Percentiles rank a stretch among this genome's conserved stretches.
Evolutionary conservation across 768 basidiomycete species (phyloP).

Genomic region (Leccinum disarticulatum): DNA sequence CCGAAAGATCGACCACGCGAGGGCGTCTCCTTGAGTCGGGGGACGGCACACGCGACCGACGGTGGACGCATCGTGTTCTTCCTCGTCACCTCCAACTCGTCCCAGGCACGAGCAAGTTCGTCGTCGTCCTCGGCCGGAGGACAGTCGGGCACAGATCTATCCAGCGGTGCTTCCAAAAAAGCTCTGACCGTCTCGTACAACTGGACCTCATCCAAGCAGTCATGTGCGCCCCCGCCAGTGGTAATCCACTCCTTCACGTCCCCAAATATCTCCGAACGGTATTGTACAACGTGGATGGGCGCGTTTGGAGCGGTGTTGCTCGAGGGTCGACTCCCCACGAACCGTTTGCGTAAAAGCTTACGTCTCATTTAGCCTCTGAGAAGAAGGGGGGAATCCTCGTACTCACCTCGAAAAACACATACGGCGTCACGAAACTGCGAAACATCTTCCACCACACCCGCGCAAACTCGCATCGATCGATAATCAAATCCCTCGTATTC

Average conservation of each 20-base stretch:
- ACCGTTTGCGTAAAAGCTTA: conserved; percentile 77
- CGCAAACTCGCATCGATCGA: conserved; percentile 74
- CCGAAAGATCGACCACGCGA: conserved; percentile 29
- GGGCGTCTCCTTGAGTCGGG: conserved; percentile 16
- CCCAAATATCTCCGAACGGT: conserved; percentile 62
- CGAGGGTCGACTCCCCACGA: conserved; percentile 49
- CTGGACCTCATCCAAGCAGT: conserved; percentile 69
- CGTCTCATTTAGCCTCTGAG: conserved; percentile 1
- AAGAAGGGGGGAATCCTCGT: not conserved
- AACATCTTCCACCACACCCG: conserved; percentile 83
- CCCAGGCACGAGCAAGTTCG: conserved; percentile 48
- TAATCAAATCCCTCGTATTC: conserved; percentile 67
- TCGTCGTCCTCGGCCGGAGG: conserved; percentile 37
- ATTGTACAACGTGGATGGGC: conserved; percentile 47
- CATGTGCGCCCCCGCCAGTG: conserved; percentile 74
- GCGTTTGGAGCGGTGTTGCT: conserved; percentile 41
- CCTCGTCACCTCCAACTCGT: conserved; percentile 43
- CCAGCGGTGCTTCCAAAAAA: conserved; percentile 58
- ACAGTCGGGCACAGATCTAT: conserved; percentile 49
- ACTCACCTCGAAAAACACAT: conserved; percentile 82
- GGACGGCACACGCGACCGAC: conserved; percentile 27
- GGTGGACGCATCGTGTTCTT: conserved; percentile 60
- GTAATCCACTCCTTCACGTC: conserved; percentile 72
- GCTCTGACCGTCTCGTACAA: conserved; percentile 56
- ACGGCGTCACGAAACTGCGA: conserved; percentile 76